Conservation (phyloP, 148 eudicot genomes). For the Bassia scoparia region DNA sequence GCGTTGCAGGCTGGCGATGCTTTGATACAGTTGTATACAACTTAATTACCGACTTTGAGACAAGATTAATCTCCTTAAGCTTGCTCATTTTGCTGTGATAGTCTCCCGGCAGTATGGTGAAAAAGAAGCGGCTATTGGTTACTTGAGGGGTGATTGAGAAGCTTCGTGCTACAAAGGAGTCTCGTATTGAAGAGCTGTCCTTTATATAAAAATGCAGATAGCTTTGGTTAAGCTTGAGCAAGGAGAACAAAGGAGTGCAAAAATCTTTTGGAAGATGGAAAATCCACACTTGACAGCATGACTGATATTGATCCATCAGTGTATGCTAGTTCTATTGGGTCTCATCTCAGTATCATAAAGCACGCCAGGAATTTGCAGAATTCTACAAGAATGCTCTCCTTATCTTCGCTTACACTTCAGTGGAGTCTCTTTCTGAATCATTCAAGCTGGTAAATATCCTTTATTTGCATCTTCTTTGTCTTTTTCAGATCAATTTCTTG, state of each 20-base stretch:
- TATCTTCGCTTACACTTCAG: constrained; percentile 87
- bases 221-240: constrained; percentile 72
- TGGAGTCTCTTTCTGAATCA: constrained; percentile 83
- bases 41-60: constrained; percentile 93
- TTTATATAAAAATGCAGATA: constrained; percentile 80
- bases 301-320: constrained; percentile 97
- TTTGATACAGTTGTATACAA: constrained; percentile 82
- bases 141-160: constrained; percentile 88
- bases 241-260: constrained; percentile 86
- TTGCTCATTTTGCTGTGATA: constrained; percentile 92
- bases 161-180: constrained; percentile 66
- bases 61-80: constrained; percentile 96
- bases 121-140: constrained; percentile 79
- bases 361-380: constrained; percentile 83
- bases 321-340: constrained; percentile 86
- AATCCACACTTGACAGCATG: constrained; percentile 81
- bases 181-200: constrained; percentile 77
- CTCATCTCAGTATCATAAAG: constrained; percentile 79
- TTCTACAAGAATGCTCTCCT: constrained; percentile 94
- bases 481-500: background rate
- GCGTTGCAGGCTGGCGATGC: constrained; percentile 84
- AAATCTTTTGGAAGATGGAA: constrained; percentile 77
- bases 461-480: background rate
- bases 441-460: constrained; percentile 68
- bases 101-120: constrained; percentile 79